Conservation (phyloP, 108 stramenopile species). For the Skeletonema costatum region DNA sequence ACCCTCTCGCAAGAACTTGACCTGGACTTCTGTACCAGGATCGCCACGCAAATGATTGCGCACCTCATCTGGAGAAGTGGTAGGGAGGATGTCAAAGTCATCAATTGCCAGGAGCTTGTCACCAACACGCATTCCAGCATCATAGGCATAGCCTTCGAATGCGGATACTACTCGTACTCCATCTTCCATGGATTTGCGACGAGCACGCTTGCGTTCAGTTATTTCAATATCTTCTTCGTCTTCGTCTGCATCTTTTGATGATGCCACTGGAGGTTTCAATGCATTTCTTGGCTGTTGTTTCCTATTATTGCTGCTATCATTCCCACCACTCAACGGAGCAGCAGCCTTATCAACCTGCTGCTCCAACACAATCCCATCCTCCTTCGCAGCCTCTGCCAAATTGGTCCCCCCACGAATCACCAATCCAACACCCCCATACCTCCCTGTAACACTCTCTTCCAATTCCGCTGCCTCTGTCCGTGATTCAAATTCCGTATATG, state of each 20-base stretch:
- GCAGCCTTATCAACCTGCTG: not conserved
- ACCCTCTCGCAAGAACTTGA: conserved; percentile 76
- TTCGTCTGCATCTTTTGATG: conserved; percentile 40
- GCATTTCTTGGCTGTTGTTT: not conserved
- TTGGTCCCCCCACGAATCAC: conserved; percentile 82
- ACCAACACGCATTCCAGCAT: conserved; percentile 78
- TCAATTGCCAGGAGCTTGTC: conserved; percentile 84
- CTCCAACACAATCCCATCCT: conserved; percentile 7
- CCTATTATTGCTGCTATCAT: not conserved
- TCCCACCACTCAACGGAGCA: no score
- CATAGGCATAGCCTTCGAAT: conserved; percentile 90
- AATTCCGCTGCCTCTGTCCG: conserved; percentile 76
- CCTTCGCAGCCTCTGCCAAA: conserved; percentile 21
- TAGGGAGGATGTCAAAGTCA: conserved; percentile 53
- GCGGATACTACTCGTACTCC: conserved; percentile 90
- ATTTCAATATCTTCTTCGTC: conserved; percentile 48
- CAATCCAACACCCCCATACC: conserved; percentile 94
- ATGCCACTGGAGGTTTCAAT: conserved; percentile 11
- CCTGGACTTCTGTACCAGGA: conserved; percentile 80
- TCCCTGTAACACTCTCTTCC: conserved; percentile 84
- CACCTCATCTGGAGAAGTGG: conserved; percentile 81
- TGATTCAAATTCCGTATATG: conserved; percentile 95
- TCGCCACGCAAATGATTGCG: conserved; percentile 86
- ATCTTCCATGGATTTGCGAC: conserved; percentile 56
- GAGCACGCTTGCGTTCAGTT: conserved; percentile 35